Conservation (phyloP, 768 basidiomycete species). For the Lactarius quietus region DNA sequence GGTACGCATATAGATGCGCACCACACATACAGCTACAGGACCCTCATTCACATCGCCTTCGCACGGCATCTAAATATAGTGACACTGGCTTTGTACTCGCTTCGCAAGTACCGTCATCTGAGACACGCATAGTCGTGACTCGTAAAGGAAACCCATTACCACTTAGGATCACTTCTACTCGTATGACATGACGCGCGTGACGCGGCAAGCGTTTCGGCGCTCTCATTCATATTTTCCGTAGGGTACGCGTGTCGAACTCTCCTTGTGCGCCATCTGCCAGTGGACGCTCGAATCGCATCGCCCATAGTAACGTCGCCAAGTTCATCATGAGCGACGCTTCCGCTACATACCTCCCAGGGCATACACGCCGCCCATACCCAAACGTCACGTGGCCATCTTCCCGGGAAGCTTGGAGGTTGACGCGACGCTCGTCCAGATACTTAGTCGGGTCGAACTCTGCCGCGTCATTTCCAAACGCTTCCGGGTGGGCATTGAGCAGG, state of each 20-base stretch:
- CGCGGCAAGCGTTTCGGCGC: no score
- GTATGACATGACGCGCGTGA: no score
- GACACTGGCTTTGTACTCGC: conserved; percentile 75
- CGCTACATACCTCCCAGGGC: neutral
- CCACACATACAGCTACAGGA: neutral
- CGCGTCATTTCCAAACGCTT: neutral
- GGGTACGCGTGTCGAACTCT: neutral
- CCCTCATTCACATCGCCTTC: neutral
- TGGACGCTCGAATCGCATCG: neutral
- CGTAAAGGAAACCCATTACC: neutral
- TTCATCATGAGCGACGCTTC: neutral
- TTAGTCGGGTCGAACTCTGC: neutral
- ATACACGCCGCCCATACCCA: neutral
- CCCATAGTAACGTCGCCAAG: neutral
- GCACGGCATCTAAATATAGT: conserved; percentile 35
- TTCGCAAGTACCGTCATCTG: conserved; percentile 80
- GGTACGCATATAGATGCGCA: conserved; percentile 42
- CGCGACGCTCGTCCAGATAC: neutral
- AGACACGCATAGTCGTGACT: conserved; percentile 38
- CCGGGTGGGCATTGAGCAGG: neutral
- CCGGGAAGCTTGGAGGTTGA: no score
- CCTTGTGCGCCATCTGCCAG: neutral
- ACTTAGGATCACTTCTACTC: neutral
- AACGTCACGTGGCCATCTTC: no score
- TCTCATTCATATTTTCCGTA: no score